Evolutionary conservation across 345 rosid species (phyloP), one percentile per base, ranked within the genome.

Genomic region (Dovyalis caffra): DNA sequence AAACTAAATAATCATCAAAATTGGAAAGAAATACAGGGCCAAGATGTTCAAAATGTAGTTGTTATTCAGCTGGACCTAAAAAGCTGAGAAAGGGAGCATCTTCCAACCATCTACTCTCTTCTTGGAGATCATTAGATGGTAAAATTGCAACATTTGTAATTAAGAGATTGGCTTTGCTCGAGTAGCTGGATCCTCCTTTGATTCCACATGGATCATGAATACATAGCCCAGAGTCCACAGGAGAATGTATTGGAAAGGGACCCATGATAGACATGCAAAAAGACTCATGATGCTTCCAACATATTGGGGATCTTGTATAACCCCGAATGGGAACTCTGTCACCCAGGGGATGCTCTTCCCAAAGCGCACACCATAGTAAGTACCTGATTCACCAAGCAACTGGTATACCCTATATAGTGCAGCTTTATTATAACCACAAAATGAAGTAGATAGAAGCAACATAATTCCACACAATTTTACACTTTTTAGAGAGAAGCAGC

Each of bases 331-430:
- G 60, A 95, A 95, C 76, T 60, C 56, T 23, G 89, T 90, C 38
- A 89, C 98, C 98, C 99, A 93, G 0, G 93, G 93, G 71, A 91
- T 77, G 75, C 28, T 86, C 89, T 89, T 89, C 43, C 98, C 99
- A 33, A 93, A 91, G 25, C 96, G 84, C 16, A 95, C 89, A 23
- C 98, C 97, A 62, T 95, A 95, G 77, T 93, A 95, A 29, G 93
- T 90, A 63, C 98, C 98, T 1, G 96, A 75, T 86, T 95, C 97
- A 80, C 98, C 98, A 51, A 95, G 91, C 82, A 93, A 80, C 75
- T 88, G 96, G 82, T 88, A 95, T 14, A 93, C 98, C 88, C 97
- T 93, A 89, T 72, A 79, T 66, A 31, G 34, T 56, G 67, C 28
- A 67, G 45, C 57, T 64, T 60, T 33, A 68, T 70, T 37, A 45